Conservation (phyloP, 495 filamentous ascomycete genomes). For the Penicillium flavigenum region DNA sequence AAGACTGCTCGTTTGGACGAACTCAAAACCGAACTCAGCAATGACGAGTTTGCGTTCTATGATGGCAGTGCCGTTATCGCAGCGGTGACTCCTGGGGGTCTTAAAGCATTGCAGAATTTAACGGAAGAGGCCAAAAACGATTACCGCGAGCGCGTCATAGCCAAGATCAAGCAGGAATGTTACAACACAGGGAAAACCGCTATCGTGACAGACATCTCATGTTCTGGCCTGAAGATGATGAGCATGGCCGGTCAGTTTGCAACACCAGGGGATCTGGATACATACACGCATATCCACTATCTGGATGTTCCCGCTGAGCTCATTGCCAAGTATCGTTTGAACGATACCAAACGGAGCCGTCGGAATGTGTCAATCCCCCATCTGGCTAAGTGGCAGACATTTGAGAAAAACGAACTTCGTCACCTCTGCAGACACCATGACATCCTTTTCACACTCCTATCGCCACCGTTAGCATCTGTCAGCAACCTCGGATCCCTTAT, state of each 20-base stretch:
- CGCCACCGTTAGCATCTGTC: conserved; percentile 6
- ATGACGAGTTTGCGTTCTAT: conserved; percentile 47
- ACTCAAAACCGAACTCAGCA: conserved; percentile 37
- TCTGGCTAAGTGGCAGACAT: conserved; percentile 52
- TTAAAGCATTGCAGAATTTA: conserved; percentile 50
- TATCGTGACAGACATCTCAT: conserved; percentile 60
- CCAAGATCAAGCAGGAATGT: conserved; percentile 44
- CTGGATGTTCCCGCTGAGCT: conserved; percentile 44
- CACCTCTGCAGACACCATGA: conserved; percentile 45
- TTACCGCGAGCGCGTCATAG: conserved; percentile 51
- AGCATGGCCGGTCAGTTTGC: conserved; percentile 31
- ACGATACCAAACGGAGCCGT: conserved; percentile 44
- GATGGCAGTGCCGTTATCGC: conserved; percentile 56
- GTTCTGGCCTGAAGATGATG: conserved; percentile 53
- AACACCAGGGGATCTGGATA: conserved; percentile 52
- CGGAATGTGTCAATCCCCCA: conserved; percentile 36
- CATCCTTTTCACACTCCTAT: conserved; percentile 48
- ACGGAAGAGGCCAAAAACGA: conserved; percentile 38
- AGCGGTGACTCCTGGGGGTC: conserved; percentile 48
- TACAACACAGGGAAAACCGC: conserved; percentile 34
- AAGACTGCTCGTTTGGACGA: conserved; percentile 53
- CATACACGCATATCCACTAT: conserved; percentile 63
- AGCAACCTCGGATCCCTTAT: conserved; percentile 30
- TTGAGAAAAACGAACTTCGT: conserved; percentile 50
- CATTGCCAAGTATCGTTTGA: conserved; percentile 34